Evolutionary conservation across 805 yeast genomes (phyloP).

Genomic region (Hanseniaspora meyeri): DNA sequence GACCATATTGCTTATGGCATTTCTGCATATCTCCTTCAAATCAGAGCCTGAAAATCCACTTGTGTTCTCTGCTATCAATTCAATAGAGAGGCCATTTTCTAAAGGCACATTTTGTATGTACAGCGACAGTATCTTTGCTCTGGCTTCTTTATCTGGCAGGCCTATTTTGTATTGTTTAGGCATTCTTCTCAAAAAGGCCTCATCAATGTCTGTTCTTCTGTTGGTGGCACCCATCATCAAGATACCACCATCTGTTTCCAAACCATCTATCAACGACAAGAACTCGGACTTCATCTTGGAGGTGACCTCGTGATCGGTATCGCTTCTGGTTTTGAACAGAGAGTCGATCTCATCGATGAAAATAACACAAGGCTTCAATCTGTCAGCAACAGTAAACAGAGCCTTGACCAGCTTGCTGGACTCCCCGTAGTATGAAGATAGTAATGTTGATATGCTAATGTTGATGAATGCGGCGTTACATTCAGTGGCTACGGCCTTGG

Average conservation of each 20-base stretch:
- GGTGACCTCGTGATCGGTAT: conserved; percentile 87
- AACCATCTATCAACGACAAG: conserved; percentile 96
- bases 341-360: conserved; percentile 96
- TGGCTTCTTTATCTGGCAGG: conserved; percentile 56
- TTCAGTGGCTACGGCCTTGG: conserved; percentile 86
- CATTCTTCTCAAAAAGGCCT: conserved; percentile 82
- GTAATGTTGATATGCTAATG: conserved; percentile 80
- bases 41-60: conserved; percentile 83
- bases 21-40: conserved; percentile 78
- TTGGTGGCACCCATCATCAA: conserved; percentile 91
- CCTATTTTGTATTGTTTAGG: conserved; percentile 78
- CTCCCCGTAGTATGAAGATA: conserved; percentile 98
- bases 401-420: conserved; percentile 89
- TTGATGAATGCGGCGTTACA: conserved; percentile 85
- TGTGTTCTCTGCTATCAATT: conserved; percentile 48
- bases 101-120: conserved; percentile 53
- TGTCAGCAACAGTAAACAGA: conserved; percentile 74
- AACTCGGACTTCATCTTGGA: conserved; percentile 91
- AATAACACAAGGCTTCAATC: conserved; percentile 85
- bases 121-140: conserved; percentile 57
- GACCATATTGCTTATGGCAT: conserved; percentile 82
- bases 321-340: conserved; percentile 71
- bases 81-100: conserved; percentile 49
- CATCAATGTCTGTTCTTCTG: conserved; percentile 80
- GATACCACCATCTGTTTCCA: conserved; percentile 62